A percentile compares a stretch with the other conserved stretches of the same genome.
Evolutionary conservation across 2,329 filamentous ascomycete species (phyloP).

Genomic region (Neonectria hederae): DNA sequence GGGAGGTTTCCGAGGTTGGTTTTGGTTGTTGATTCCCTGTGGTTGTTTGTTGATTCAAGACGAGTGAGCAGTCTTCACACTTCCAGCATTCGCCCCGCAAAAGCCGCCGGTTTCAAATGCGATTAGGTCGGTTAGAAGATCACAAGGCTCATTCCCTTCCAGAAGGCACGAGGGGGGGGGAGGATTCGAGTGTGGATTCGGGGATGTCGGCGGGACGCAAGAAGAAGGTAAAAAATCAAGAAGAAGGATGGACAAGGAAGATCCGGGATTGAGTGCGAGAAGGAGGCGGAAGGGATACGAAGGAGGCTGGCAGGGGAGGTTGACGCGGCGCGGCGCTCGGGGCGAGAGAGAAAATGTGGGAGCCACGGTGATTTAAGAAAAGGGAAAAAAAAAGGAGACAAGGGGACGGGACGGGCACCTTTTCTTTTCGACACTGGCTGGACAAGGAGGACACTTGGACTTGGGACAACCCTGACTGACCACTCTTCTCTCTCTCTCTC

Average conservation of each 20-base stretch:
- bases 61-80: slow-evolving; percentile 15
- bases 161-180: background rate
- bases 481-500: no score
- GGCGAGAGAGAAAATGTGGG: slow-evolving; percentile 8
- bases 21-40: background rate
- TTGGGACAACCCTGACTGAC: no score
- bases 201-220: slow-evolving; percentile 26
- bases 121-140: background rate
- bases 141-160: slow-evolving; percentile 6
- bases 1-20: slow-evolving; percentile 28
- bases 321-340: slow-evolving; percentile 8
- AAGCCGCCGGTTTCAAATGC: slow-evolving; percentile 1
- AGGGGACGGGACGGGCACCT: background rate
- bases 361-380: slow-evolving; percentile 23
- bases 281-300: slow-evolving; percentile 1
- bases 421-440: background rate
- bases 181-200: slow-evolving; percentile 16
- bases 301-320: slow-evolving; percentile 5
- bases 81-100: slow-evolving; percentile 33
- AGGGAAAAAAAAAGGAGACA: slow-evolving; percentile 13
- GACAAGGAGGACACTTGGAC: no score
- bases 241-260: slow-evolving; percentile 18
- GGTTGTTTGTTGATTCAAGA: background rate
- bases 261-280: slow-evolving; percentile 14
- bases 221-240: slow-evolving; percentile 21